These are phyloP conservation scores for Arachis monticola DNA, from an alignment of 331 rosid species.

Conservation along the genomic window DNA sequence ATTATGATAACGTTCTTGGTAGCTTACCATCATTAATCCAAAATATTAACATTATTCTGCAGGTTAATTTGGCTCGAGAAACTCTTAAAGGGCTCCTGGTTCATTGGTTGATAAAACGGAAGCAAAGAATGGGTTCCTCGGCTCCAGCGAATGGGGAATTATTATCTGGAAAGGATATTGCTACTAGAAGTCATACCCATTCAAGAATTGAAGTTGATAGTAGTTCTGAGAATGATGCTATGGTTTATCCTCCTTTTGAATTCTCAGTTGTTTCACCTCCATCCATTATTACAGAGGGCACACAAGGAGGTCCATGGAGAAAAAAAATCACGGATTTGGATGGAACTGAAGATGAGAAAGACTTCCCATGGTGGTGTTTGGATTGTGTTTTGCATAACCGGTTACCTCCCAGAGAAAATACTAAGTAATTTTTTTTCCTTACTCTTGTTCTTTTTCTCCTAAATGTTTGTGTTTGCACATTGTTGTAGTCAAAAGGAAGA, in stretches of 20 bases:
- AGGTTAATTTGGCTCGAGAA: constrained; percentile 96
- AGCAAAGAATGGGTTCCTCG: constrained; percentile 73
- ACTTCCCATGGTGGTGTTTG: constrained; percentile 93
- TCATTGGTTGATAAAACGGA: constrained; percentile 87
- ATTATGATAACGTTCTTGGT: constrained; percentile 22
- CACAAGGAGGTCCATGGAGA: constrained; percentile 97
- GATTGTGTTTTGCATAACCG: constrained; percentile 89
- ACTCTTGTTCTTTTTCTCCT: constrained; percentile 2
- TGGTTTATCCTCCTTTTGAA: constrained; percentile 93
- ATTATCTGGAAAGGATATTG: constrained; percentile 74
- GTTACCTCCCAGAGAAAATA: constrained; percentile 90
- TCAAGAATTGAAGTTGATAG: constrained; percentile 81
- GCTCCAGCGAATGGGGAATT: constrained; percentile 83
- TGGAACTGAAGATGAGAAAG: constrained; percentile 95
- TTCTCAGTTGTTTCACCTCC: constrained; percentile 87
- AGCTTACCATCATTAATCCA: constrained; percentile 34
- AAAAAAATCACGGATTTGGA: constrained; percentile 86
- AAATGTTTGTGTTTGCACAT: constrained; percentile 15
- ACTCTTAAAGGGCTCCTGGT: constrained; percentile 96
- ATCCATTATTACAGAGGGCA: constrained; percentile 92
- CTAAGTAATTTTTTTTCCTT: constrained; percentile 67
- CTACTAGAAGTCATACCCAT: constrained; percentile 74
- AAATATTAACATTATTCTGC: constrained; percentile 43
- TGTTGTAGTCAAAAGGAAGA: constrained; percentile 24
- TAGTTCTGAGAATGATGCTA: constrained; percentile 76